Evolutionary conservation across 2,329 filamentous ascomycete genomes (phyloP), one percentile per base, ranked within the genome.

Genomic region (Aspergillus sojae): DNA sequence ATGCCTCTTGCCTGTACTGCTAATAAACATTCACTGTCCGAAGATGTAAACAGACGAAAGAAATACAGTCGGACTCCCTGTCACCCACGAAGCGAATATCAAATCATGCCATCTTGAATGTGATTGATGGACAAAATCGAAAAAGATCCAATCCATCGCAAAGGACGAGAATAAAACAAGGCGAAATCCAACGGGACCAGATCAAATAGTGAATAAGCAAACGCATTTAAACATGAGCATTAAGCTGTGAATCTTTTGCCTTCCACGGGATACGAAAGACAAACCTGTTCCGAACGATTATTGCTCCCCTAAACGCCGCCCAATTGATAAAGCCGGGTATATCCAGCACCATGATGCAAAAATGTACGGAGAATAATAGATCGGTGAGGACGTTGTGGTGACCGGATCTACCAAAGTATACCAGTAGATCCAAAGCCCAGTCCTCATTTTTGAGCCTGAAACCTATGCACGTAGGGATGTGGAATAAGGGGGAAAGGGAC

Each of bases 291-390:
- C 58, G 50, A 46, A 39, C 50, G 36, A 52, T 54, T 41, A 39
- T 58, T 58, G 55, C 60, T 62, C 68, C 69, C 67, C 68, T 48
- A 62, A 78, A 78, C 76, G 76, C 76, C 77, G 67, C 76, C 76
- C 76, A 68, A 76, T 72, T 72, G 71, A 76, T 75, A 71, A 78
- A 80, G 77, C 78, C 78, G 78, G 78, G 79, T 81, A 81, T 81
- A 81, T 80, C 79, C 79, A 79, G 78, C 78, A 80, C 79, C 79
- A 73, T 77, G 72, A 80, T 80, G 79, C 79, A 70, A 80, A 79
- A 76, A 78, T 77, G 74, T 77, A 77, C 71, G 64, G 65, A 74
- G 70, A 72, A 73, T 67, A 65, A 67, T 64, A 63, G 65, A 59
- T 66, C 58, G 57, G 66, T 50, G 60, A 67, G 66, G 67, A 67